phyloP scores from a whole-genome alignment of 306 rosid species.

The barrel medic (Medicago truncatula) region MtrunA17r5.0-ANR NC_053044.1:35104001-35104500 shows the following conservation, averaged over 20 bases:
- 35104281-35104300: not conserved
- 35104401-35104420: not conserved
- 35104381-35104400: not conserved
- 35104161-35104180: not conserved
- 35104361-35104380: not conserved
- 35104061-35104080: not conserved
- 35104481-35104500: too few species aligned
- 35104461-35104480: too few species aligned
- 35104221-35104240: not conserved
- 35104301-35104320: not conserved
- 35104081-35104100: not conserved
- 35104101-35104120: not conserved
- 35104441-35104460: too few species aligned
- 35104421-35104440: too few species aligned
- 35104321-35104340: not conserved
- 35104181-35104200: not conserved
- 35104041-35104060: not conserved
- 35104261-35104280: not conserved
- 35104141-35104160: not conserved
- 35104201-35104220: not conserved
- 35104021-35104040: slow-evolving; percentile 5
- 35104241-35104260: not conserved
- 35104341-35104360: not conserved
- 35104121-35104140: not conserved
- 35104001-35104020: not conserved